phyloP scores from a whole-genome alignment of 441 rosid genomes.

The Gossypium davidsonii region DNA sequence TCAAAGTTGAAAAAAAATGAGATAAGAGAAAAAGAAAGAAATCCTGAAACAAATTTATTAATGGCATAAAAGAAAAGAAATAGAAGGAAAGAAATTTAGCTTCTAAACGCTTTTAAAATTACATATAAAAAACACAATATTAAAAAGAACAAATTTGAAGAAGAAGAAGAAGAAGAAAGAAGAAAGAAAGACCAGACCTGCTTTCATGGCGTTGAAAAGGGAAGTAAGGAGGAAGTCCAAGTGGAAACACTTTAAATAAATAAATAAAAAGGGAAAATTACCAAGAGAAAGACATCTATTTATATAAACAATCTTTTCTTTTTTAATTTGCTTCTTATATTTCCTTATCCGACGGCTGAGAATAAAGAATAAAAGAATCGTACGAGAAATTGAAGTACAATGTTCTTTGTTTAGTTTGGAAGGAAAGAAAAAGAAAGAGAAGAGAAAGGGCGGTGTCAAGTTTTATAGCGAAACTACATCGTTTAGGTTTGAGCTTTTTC shows the following conservation, averaged over 20 bases:
- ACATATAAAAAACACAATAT: not conserved
- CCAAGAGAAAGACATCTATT: not conserved
- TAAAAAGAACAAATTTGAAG: not conserved
- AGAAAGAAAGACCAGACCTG: conserved; percentile 29
- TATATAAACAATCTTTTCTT: not conserved
- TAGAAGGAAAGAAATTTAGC: not conserved
- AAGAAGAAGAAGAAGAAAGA: not conserved
- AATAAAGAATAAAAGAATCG: not conserved
- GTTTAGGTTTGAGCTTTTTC: not conserved
- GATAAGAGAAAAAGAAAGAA: not conserved
- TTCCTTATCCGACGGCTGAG: conserved; percentile 1
- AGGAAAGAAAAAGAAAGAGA: not conserved
- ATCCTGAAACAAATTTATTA: conserved; percentile 1
- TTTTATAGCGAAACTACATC: not conserved
- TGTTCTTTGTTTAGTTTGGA: not conserved
- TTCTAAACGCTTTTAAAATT: not conserved
- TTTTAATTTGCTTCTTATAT: not conserved
- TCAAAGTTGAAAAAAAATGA: not conserved
- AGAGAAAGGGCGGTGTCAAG: not conserved
- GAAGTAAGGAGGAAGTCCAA: not conserved
- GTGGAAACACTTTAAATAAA: not conserved
- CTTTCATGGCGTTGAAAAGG: conserved; percentile 18
- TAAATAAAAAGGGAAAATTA: not conserved
- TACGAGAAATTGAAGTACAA: not conserved
- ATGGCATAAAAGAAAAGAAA: not conserved